A percentile compares a stretch with the other conserved stretches of the same genome.
Evolutionary conservation across 345 rosid genomes (phyloP).

Genomic region (Cardamine chenopodiifolia): DNA sequence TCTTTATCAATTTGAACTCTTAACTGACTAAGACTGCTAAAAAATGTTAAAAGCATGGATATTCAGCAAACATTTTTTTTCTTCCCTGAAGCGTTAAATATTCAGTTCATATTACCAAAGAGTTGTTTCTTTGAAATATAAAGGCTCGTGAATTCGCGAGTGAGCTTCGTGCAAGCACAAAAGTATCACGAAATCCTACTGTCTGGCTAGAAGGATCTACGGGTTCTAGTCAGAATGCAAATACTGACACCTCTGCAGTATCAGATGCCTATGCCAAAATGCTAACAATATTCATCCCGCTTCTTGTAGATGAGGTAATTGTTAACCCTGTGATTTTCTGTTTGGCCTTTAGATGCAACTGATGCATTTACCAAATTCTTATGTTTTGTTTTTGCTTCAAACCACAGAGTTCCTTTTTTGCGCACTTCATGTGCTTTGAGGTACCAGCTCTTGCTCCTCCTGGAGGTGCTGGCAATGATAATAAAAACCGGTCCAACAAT

Average conservation of each 20-base stretch:
- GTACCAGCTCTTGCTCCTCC: constrained; percentile 95
- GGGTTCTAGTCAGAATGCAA: constrained; percentile 73
- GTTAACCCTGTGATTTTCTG: constrained; percentile 26
- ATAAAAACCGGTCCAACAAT: constrained; percentile 51
- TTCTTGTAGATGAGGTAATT: constrained; percentile 93
- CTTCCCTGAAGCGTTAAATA: neutral
- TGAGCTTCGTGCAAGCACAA: constrained; percentile 99
- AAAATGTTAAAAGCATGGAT: constrained; percentile 15
- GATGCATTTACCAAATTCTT: constrained; percentile 18
- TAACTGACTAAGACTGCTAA: constrained; percentile 8
- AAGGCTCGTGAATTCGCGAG: constrained; percentile 99
- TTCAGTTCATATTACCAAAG: constrained; percentile 7
- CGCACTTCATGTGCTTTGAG: constrained; percentile 99
- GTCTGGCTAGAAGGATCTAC: constrained; percentile 95
- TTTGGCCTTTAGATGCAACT: constrained; percentile 17
- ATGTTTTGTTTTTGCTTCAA: constrained; percentile 36
- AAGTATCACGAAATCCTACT: constrained; percentile 90
- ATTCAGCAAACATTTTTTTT: neutral
- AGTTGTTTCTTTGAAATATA: neutral
- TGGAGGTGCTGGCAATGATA: constrained; percentile 69
- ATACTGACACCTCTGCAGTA: constrained; percentile 81
- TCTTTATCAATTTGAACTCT: neutral
- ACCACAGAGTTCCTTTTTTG: constrained; percentile 97
- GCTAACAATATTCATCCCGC: constrained; percentile 97
- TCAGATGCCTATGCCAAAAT: constrained; percentile 96